Percentiles rank a stretch among this genome's conserved stretches.
Conservation (phyloP, 2,329 filamentous ascomycete species). For the Scolecobasidium constrictum region DNA sequence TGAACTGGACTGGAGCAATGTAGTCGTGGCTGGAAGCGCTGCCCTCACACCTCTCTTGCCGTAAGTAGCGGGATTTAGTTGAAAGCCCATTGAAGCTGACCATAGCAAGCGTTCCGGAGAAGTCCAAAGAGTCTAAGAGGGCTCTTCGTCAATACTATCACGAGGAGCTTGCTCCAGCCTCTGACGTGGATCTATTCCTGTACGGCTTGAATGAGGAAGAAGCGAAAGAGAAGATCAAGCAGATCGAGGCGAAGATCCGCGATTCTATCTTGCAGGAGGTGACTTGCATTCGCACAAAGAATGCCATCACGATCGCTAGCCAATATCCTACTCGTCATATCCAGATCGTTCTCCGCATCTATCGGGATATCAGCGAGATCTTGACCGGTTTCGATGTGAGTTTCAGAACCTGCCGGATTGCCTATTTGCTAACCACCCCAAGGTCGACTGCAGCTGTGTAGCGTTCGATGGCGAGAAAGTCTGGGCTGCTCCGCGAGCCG, state of each 20-base stretch:
- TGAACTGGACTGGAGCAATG: constrained; percentile 72
- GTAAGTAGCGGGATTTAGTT: too few species aligned
- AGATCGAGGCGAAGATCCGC: constrained; percentile 65
- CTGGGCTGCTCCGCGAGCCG: constrained; percentile 64
- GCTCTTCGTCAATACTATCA: constrained; percentile 57
- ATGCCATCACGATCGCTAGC: constrained; percentile 75
- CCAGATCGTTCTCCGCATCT: constrained; percentile 76
- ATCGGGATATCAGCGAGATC: constrained; percentile 75
- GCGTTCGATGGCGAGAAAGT: constrained; percentile 75
- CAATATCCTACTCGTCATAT: constrained; percentile 77
- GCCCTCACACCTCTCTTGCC: constrained; percentile 71
- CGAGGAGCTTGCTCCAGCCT: constrained; percentile 68
- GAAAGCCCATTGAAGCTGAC: too few species aligned
- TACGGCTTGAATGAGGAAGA: constrained; percentile 69
- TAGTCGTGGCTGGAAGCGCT: constrained; percentile 70
- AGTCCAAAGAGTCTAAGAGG: constrained; percentile 28
- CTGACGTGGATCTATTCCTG: constrained; percentile 78
- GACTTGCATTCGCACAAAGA: constrained; percentile 74
- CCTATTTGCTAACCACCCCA: too few species aligned
- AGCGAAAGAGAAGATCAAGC: constrained; percentile 71
- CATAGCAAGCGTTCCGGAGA: constrained; percentile 44
- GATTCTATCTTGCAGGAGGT: constrained; percentile 75
- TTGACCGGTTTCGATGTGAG: constrained; percentile 71
- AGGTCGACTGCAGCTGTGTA: constrained; percentile 64
- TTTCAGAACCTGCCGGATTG: too few species aligned